phyloP scores from a whole-genome alignment of 2,329 filamentous ascomycete genomes.

The Hymenoscyphus fraxineus region DNA sequence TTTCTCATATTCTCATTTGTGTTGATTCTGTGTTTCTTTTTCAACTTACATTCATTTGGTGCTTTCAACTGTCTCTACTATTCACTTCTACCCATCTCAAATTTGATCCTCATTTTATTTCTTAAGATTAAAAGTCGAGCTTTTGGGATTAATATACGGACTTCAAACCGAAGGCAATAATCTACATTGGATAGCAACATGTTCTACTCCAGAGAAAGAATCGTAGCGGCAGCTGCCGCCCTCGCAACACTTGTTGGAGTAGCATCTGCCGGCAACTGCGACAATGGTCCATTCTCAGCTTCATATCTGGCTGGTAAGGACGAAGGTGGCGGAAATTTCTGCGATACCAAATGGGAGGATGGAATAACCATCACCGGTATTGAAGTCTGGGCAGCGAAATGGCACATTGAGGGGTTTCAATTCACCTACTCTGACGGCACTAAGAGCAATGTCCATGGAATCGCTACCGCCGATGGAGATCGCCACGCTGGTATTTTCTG shows the following conservation, averaged over 20 bases:
- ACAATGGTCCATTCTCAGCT: not conserved
- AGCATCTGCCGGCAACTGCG: not conserved
- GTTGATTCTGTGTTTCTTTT: not conserved
- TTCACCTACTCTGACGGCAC: slow-evolving; percentile 5
- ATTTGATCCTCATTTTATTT: not conserved
- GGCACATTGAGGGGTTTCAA: slow-evolving; percentile 4
- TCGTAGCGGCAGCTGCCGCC: not conserved
- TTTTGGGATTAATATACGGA: not conserved
- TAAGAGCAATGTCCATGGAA: not conserved
- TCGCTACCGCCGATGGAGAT: not conserved
- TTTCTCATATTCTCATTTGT: not conserved
- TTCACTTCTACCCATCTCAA: not conserved
- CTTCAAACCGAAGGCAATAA: not conserved
- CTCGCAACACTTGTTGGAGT: not conserved
- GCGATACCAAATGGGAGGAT: slow-evolving; percentile 3
- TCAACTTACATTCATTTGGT: not conserved
- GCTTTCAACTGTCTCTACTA: not conserved
- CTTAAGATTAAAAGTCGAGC: not conserved
- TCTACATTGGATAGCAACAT: slow-evolving; percentile 1
- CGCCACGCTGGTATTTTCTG: not conserved
- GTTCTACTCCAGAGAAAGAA: not conserved
- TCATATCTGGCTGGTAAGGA: not conserved
- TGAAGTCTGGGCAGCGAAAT: slow-evolving; percentile 7
- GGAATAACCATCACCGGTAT: slow-evolving; percentile 2
- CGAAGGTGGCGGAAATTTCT: not conserved